Conservation (phyloP, 192 early-diverging fungal species). For the Nowakowskiella sp. region DNA sequence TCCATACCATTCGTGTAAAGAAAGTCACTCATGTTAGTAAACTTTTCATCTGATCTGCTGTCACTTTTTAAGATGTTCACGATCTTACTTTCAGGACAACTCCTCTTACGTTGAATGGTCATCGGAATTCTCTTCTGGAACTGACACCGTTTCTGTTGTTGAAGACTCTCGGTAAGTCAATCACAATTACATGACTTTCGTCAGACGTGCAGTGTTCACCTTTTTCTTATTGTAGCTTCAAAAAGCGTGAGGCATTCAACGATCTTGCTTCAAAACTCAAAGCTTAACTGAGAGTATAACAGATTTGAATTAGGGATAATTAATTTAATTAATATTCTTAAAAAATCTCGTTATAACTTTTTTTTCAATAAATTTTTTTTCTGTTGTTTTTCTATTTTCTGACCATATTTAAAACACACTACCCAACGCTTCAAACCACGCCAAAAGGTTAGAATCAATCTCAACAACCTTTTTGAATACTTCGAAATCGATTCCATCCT, state of each 20-base stretch:
- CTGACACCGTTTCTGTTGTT: conserved; percentile 23
- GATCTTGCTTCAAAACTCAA: no score
- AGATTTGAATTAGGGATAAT: no score
- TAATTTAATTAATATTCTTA: no score
- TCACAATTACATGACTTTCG: no score
- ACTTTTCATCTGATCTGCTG: not conserved
- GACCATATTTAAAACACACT: conserved; percentile 56
- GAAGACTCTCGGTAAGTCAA: conserved; percentile 37
- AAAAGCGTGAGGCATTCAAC: no score
- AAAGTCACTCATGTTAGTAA: conserved; percentile 25
- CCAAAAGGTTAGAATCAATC: conserved; percentile 68
- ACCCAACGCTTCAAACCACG: conserved; percentile 90
- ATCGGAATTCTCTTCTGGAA: conserved; percentile 30
- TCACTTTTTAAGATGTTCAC: not conserved
- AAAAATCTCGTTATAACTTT: no score
- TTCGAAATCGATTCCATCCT: conserved; percentile 63
- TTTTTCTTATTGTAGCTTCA: no score
- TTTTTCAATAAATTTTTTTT: not conserved
- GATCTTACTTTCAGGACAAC: conserved; percentile 25
- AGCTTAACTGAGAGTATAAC: no score
- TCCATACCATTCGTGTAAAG: conserved; percentile 28
- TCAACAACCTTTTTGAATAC: conserved; percentile 76
- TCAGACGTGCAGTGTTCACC: no score
- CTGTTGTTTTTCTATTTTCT: not conserved
- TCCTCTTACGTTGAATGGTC: conserved; percentile 35